Percentiles rank a stretch among this genome's conserved stretches.
Conservation (phyloP, 2,329 filamentous ascomycete species). For the Emmonsia crescens region DNA sequence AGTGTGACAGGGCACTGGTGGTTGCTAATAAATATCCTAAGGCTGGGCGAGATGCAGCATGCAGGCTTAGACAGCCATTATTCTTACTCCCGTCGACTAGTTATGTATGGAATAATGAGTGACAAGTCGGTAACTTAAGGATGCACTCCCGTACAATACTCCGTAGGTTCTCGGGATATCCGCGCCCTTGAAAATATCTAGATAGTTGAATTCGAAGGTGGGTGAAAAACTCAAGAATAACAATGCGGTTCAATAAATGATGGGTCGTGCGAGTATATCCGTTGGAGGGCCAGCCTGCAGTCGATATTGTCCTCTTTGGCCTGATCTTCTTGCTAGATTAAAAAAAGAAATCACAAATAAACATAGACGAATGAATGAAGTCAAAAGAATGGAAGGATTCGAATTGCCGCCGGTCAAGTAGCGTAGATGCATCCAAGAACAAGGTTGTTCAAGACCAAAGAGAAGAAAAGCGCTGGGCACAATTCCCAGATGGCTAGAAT, state of each 20-base stretch:
- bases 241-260: background rate
- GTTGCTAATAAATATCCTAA: background rate
- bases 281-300: background rate
- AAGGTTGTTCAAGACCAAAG: background rate
- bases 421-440: background rate
- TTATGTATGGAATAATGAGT: background rate
- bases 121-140: background rate
- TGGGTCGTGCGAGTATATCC: background rate
- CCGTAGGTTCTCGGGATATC: background rate
- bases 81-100: background rate
- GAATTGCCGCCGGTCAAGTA: background rate
- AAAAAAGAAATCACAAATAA: background rate
- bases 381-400: background rate
- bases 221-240: background rate
- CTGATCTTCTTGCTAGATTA: background rate
- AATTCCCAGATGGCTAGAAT: background rate
- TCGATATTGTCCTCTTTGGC: background rate
- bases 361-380: background rate
- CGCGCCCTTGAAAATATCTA: background rate
- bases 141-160: too few relatives aligned
- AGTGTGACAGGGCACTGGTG: background rate
- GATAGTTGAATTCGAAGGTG: background rate
- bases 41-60: background rate
- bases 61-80: background rate
- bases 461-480: background rate